Evolutionary conservation across 164 flowering plant species (phyloP), one percentile per base, ranked within the genome.

Genomic region (Vitis vinifera): DNA sequence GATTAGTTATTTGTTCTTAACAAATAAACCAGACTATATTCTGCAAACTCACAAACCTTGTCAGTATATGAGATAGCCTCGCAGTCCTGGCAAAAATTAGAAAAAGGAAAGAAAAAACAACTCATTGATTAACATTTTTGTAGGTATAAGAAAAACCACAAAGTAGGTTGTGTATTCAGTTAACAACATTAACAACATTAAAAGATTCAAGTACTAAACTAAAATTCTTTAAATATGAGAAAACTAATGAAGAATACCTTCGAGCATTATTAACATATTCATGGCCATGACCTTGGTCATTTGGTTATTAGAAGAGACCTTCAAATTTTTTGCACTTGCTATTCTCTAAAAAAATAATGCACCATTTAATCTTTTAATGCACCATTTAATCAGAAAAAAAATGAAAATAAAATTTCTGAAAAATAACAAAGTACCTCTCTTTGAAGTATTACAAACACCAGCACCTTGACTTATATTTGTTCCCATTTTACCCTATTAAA

Each of bases 401-500:
- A 19, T 44, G 31, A 29, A 52, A 29, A 55, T 14, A 10, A 52
- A 59, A 51, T 4, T 47, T 16, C 14, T 31, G 3, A 55, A 49
- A 9, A 50, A 63, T 12, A 53, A 51, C 2, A 37, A 16, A 53
- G 50, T 67, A 87, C 89, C 78, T 71, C 58, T 78, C 61, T 62
- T 67, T 19, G 56, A 49, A 52, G 67, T 53, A 16, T 69, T 66
- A 9, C 14, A 27, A 53, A 55, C 66, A 37, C 53, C 68, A 37
- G 23, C 63, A 68, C 69, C 81, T 74, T 72, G 69, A 60, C 60
- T 66, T 14, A 13, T 13, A 55, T 53, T 68, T 17, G 14, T 56
- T 47, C 61, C 76, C 63, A 30, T 68, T 62, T 70, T 76, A 53
- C 74, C 88, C 90, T 85, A 69, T 65, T 66, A 23, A 14, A 59